Evolutionary conservation across 805 yeast genomes (phyloP).

Genomic region (Candida argentea): DNA sequence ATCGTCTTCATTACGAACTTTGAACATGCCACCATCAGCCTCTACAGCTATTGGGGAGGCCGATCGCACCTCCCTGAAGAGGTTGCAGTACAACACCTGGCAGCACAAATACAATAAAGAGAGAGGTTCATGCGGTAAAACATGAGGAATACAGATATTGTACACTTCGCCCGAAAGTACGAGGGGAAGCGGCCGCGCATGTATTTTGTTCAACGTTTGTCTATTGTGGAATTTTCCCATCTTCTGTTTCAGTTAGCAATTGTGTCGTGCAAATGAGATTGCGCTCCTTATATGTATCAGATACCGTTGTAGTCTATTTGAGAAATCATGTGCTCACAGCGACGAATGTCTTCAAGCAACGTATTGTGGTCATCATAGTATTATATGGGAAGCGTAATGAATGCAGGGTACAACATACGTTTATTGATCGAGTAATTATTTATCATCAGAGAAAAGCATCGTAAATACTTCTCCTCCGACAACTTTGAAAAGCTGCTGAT

Average conservation of each 20-base stretch:
- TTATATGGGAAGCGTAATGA: not conserved
- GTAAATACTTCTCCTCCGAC: no score
- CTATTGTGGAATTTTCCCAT: no score
- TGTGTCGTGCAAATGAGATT: no score
- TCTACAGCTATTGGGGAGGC: slow-evolving; percentile 12
- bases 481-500: no score
- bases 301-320: slow-evolving; percentile 97
- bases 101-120: slow-evolving; percentile 45
- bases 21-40: slow-evolving; percentile 22
- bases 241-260: no score
- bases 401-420: slow-evolving; percentile 1
- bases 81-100: slow-evolving; percentile 12
- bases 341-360: slow-evolving; percentile 25
- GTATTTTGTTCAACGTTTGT: slow-evolving; percentile 19
- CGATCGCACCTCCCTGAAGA: slow-evolving; percentile 16
- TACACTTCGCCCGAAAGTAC: slow-evolving; percentile 24
- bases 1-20: slow-evolving; percentile 31
- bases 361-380: slow-evolving; percentile 10
- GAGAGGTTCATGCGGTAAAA: slow-evolving; percentile 57
- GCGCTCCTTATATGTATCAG: no score
- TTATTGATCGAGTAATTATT: not conserved
- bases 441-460: no score
- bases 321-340: slow-evolving; percentile 66
- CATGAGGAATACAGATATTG: slow-evolving; percentile 37
- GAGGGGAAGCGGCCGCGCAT: slow-evolving; percentile 50